A percentile compares a stretch with the other conserved stretches of the same genome.
These are phyloP conservation scores for Ricinus communis DNA, from an alignment of 345 rosid genomes.

Conservation along the genomic window DNA sequence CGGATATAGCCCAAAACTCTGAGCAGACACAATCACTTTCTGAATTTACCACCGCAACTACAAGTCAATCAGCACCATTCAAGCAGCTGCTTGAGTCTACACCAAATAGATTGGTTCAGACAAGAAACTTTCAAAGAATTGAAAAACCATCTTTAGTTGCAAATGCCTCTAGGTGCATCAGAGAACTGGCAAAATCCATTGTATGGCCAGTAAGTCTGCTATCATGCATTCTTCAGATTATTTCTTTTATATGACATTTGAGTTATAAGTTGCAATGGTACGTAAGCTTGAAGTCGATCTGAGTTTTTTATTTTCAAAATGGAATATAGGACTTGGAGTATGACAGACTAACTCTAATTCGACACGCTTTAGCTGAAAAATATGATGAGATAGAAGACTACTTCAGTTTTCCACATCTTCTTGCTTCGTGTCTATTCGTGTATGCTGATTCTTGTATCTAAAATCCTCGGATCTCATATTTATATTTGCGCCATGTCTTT, in stretches of 20 bases:
- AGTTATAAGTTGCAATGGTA: no score
- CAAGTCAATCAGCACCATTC: slow-evolving; percentile 20
- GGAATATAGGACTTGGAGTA: slow-evolving; percentile 37
- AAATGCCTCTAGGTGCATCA: slow-evolving; percentile 12
- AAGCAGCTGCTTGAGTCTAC: slow-evolving; percentile 24
- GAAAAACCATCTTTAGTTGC: slow-evolving; percentile 11
- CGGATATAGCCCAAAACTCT: not conserved
- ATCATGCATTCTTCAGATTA: no score
- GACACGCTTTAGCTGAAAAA: slow-evolving; percentile 35
- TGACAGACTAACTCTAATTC: slow-evolving; percentile 26
- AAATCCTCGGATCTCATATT: no score
- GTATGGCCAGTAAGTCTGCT: slow-evolving; percentile 27
- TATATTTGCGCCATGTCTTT: not conserved
- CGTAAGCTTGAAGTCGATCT: no score
- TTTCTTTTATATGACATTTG: no score
- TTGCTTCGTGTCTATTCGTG: slow-evolving; percentile 36
- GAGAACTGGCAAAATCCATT: slow-evolving; percentile 16
- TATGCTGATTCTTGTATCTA: slow-evolving; percentile 15
- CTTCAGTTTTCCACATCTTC: slow-evolving; percentile 27
- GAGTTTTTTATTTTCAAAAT: no score
- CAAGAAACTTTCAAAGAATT: slow-evolving; percentile 20
- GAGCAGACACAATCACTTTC: slow-evolving; percentile 17
- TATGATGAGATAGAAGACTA: slow-evolving; percentile 34
- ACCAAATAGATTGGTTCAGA: slow-evolving; percentile 18
- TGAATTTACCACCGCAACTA: not conserved